phyloP scores from a whole-genome alignment of 2,329 filamentous ascomycete species.

The Fusarium staphyleae region DNA sequence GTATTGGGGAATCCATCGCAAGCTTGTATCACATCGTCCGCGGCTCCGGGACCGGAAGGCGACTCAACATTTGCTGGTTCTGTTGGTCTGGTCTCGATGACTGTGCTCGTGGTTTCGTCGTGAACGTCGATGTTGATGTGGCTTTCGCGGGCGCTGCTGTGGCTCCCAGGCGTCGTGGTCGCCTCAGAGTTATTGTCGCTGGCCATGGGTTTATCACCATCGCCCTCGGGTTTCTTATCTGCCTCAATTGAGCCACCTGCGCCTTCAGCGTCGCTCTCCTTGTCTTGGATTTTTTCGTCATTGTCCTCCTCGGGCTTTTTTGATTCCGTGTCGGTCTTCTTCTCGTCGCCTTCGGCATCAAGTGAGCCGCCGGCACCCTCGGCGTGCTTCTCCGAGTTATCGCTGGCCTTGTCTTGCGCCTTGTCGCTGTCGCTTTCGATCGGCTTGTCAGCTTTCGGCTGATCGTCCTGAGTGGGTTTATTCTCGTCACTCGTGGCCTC shows the following conservation, averaged over 20 bases:
- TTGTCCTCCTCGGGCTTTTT: neutral
- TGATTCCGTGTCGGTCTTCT: neutral
- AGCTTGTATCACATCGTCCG: conserved; percentile 15
- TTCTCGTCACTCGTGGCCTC: conserved; percentile 3
- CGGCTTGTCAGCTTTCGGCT: neutral
- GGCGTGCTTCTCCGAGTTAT: neutral
- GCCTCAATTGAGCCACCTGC: neutral
- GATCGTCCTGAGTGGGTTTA: conserved; percentile 1
- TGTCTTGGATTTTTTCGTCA: neutral
- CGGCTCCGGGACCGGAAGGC: conserved; percentile 21
- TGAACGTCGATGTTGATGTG: neutral
- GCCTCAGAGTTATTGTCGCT: no score
- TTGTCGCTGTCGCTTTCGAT: conserved; percentile 1
- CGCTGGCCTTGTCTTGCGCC: no score
- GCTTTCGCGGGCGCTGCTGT: no score
- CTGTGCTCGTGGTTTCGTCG: conserved; percentile 2
- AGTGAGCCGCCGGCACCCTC: conserved; percentile 1
- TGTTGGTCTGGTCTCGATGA: conserved; percentile 8
- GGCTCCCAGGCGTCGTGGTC: no score
- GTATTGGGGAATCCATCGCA: conserved; percentile 54
- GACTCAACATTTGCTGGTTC: conserved; percentile 15
- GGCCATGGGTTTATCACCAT: neutral
- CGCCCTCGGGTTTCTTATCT: conserved; percentile 1
- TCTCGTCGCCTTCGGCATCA: neutral
- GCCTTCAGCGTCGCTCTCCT: neutral